Base-by-base conservation (phyloP, 495 filamentous ascomycete species). In the Pseudoneurospora amorphoporcata region DNA sequence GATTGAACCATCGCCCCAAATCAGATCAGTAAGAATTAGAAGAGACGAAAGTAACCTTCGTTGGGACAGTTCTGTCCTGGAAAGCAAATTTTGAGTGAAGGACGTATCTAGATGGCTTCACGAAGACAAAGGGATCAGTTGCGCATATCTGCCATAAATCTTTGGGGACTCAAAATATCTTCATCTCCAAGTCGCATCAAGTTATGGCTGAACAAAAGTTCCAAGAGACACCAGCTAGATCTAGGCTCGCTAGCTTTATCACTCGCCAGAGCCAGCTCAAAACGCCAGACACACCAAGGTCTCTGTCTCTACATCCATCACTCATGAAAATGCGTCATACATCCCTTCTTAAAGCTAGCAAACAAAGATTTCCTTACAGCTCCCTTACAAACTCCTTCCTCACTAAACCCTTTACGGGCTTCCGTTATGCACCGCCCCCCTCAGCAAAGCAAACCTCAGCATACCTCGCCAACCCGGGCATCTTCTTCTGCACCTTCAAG, bases 381-480 rank as follows among this genome's bases (percentile, higher is more conserved):
- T 6, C 16, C 5, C 17, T n/a, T n/a, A 4, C 17, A 6, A 2
- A n/a, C 17, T 7, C 4, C 16, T 45, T 23, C 23, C 23, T 23
- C 17, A 45, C 10, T 23, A 76, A 75, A 29, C 85, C 86, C 75
- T 86, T 78, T 8, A 70, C 79, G 42, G 86, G 68, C 7, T 75
- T 71, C 2, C 85, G 86, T 77, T 86, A 87, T 16, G 78, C 76
- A 4, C 78, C 77, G 0, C 78, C 69, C 73, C 84, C 86, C 0
- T 87, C 76, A 3, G 86, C 87, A 77, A 83, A 83, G 77, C 89
- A 91, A 37, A 85, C 81, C 73, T 87, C 81, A 17, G 87, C 82
- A 73, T 82, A 90, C 73, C 83, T 74, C 41, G 87, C 85, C 72
- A 83, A 73, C 8, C 74, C 80, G 32, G 85, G 74, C 78, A 80